Base-by-base conservation (phyloP, 1,284 basidiomycete species). In the Tilletia indica region DNA sequence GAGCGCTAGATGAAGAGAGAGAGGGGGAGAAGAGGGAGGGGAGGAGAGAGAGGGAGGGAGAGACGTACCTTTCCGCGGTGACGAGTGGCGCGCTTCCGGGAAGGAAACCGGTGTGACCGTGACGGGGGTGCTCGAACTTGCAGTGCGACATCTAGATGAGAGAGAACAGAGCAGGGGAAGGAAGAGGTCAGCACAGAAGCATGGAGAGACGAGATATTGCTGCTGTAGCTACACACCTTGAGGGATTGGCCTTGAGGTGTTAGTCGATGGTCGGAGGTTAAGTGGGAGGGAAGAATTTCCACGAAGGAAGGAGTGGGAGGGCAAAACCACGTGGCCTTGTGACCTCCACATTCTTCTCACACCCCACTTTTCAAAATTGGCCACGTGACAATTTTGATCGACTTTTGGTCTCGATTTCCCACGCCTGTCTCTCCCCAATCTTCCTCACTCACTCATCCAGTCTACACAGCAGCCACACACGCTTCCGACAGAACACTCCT, bases 71-170 rank as follows among this genome's bases (percentile, higher is more conserved):
- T 81, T 73, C 82, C 82, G 73, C 82, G 82, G 77, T 83, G 82
- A 66, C 81, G 77, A 73, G 82, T 81, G 54, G 82, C 82, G 71
- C 82, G 81, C 82, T 84, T 84, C 69, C 82, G 80, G 75, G 82
- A 74, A 84, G 76, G 81, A 84, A 84, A 73, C 81, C 82, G 74
- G 82, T 76, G 75, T 78, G 80, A 77, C 82, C 82, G 78, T 83
- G 82, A 78, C 82, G 79, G 68, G 82, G 82, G 79, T 82, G 82
- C 80, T 83, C 82, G 77, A 76, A 83, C 81, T 82, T 67, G 68
- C 68, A 68, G 68, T 68, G 68, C 16, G 68, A 68, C 68, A 68
- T 67, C 38, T n/a, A 25, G 68, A 47, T 19, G 31, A 54, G 48
- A 31, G 48, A 51, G 48, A 31, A 5, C 14, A 25, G 51, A 54